These are phyloP conservation scores for Astragalus glycyphyllos DNA, from an alignment of 306 rosid genomes.

Conservation along the genomic window DNA sequence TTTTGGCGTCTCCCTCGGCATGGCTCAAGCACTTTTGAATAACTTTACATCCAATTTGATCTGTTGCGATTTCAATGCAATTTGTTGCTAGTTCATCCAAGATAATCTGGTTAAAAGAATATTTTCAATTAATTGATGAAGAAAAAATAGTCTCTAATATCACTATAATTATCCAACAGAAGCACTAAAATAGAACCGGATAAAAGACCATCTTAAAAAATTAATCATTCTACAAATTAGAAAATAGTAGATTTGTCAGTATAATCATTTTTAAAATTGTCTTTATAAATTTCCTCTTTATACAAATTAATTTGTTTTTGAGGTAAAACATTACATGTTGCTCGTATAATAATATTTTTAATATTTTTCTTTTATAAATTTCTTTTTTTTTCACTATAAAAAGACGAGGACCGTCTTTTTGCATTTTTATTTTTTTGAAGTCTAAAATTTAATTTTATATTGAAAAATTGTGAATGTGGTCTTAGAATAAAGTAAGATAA, in stretches of 20 bases:
- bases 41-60: constrained; percentile 44
- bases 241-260: neutral
- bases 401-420: too few relatives aligned
- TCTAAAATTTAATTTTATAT: too few relatives aligned
- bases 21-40: constrained; percentile 38
- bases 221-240: neutral
- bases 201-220: neutral
- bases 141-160: neutral
- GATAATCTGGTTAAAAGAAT: constrained; percentile 40
- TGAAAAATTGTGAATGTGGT: too few relatives aligned
- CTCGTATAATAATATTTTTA: too few relatives aligned
- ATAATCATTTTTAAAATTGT: too few relatives aligned
- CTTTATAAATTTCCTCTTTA: too few relatives aligned
- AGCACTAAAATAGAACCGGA: neutral
- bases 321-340: too few relatives aligned
- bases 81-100: constrained; percentile 32
- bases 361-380: too few relatives aligned
- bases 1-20: neutral
- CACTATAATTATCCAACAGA: neutral
- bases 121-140: constrained; percentile 4
- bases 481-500: too few relatives aligned
- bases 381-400: too few relatives aligned
- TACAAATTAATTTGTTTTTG: too few relatives aligned
- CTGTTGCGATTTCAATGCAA: constrained; percentile 40
- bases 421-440: too few relatives aligned